Percentiles rank a stretch among this genome's conserved stretches.
phyloP scores from a whole-genome alignment of 768 basidiomycete species.

The Leccinum broughii region DNA sequence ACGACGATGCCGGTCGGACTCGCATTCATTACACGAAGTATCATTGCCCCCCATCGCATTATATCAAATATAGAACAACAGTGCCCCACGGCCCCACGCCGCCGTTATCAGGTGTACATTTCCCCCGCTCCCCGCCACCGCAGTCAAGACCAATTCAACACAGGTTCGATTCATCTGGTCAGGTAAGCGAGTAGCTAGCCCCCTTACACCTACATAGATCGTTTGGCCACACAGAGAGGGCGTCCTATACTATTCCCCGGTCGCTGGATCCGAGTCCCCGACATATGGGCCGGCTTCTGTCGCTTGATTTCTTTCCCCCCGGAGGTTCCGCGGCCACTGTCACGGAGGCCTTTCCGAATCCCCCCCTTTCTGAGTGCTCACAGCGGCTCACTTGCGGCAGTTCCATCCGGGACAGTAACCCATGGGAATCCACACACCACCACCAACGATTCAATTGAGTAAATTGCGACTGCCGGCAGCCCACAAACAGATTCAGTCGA shows the following conservation, averaged over 20 bases:
- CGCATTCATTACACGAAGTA: background rate
- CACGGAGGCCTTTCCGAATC: background rate
- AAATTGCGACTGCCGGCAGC: background rate
- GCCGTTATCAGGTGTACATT: background rate
- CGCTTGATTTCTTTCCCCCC: background rate
- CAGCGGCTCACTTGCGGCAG: conserved; percentile 5
- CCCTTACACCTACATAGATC: background rate
- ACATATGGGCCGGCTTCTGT: background rate
- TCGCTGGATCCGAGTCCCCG: background rate
- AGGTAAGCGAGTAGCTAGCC: background rate
- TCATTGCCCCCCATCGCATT: background rate
- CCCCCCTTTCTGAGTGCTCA: background rate
- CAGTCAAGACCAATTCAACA: conserved; percentile 4
- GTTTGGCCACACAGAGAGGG: background rate
- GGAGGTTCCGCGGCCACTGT: too few species aligned
- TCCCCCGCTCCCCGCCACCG: background rate
- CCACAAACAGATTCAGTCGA: background rate
- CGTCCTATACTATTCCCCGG: background rate
- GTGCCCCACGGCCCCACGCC: background rate
- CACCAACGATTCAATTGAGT: background rate
- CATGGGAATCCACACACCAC: background rate
- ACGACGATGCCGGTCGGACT: background rate
- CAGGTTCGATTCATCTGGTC: background rate
- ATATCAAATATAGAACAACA: background rate
- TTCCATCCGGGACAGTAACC: background rate